phyloP scores from a whole-genome alignment of 192 early-diverging fungal species.

The Phycomyces nitens region DNA sequence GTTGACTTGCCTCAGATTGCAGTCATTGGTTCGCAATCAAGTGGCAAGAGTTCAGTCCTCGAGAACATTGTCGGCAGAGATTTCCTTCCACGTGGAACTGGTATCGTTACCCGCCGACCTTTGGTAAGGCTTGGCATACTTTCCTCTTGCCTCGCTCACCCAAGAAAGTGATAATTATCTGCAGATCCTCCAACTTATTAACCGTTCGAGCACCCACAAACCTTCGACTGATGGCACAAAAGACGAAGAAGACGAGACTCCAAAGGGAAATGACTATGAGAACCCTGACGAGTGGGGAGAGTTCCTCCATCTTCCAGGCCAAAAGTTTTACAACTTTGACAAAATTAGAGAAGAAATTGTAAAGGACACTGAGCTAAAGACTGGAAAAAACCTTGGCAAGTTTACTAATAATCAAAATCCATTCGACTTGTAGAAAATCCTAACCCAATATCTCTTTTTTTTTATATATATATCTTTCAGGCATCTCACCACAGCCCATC shows the following conservation, averaged over 20 bases:
- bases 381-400: slow-evolving; percentile 66
- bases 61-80: slow-evolving; percentile 99
- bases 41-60: slow-evolving; percentile 96
- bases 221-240: background rate
- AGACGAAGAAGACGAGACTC: slow-evolving; percentile 36
- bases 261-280: slow-evolving; percentile 29
- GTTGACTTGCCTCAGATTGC: slow-evolving; percentile 88
- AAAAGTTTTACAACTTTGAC: slow-evolving; percentile 94
- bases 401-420: slow-evolving; percentile 12
- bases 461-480: slow-evolving; percentile 29
- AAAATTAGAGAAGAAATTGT: slow-evolving; percentile 97
- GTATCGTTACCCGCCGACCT: slow-evolving; percentile 97
- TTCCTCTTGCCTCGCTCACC: background rate
- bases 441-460: too few relatives aligned
- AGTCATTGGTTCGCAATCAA: slow-evolving; percentile 82
- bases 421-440: too few relatives aligned
- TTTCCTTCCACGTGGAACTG: slow-evolving; percentile 95
- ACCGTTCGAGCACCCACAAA: slow-evolving; percentile 65
- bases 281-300: slow-evolving; percentile 97
- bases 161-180: background rate
- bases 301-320: slow-evolving; percentile 96
- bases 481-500: slow-evolving; percentile 94
- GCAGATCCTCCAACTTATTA: slow-evolving; percentile 87
- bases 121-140: slow-evolving; percentile 52
- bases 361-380: slow-evolving; percentile 86